Evolutionary conservation across 1,139 yeast species (phyloP).

Genomic region (Fermentozyma sake): DNA sequence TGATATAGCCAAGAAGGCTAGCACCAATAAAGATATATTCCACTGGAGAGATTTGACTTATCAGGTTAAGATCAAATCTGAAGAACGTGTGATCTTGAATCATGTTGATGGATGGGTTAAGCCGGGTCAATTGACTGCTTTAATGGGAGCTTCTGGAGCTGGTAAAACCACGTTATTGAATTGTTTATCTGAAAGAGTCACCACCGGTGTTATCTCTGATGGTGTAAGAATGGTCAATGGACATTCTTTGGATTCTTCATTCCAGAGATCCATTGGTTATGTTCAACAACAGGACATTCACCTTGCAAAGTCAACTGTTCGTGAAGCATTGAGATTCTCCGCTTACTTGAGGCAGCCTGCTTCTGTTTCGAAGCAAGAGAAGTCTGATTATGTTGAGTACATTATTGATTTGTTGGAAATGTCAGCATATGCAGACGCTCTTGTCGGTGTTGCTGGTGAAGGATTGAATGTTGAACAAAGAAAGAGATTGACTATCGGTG

Average conservation of each 20-base stretch:
- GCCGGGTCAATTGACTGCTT: slow-evolving; percentile 29
- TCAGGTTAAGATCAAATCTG: slow-evolving; percentile 63
- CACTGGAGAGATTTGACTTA: slow-evolving; percentile 79
- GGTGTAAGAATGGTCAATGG: slow-evolving; percentile 78
- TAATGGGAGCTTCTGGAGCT: slow-evolving; percentile 85
- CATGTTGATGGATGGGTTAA: slow-evolving; percentile 65
- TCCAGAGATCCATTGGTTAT: slow-evolving; percentile 80
- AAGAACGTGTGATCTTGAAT: slow-evolving; percentile 58
- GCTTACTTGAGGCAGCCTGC: slow-evolving; percentile 72
- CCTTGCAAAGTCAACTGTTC: slow-evolving; percentile 67
- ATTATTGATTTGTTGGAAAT: slow-evolving; percentile 67
- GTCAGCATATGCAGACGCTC: slow-evolving; percentile 72
- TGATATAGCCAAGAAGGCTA: slow-evolving; percentile 7
- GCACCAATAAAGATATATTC: slow-evolving; percentile 50
- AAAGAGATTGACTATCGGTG: slow-evolving; percentile 80
- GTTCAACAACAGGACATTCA: slow-evolving; percentile 84
- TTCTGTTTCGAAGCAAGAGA: slow-evolving; percentile 50
- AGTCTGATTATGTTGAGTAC: slow-evolving; percentile 67
- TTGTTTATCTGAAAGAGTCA: slow-evolving; percentile 73
- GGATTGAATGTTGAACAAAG: slow-evolving; percentile 80
- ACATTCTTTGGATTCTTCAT: slow-evolving; percentile 59
- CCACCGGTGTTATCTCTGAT: slow-evolving; percentile 67
- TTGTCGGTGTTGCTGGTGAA: slow-evolving; percentile 80
- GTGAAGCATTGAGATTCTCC: slow-evolving; percentile 71
- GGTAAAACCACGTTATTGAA: slow-evolving; percentile 76